phyloP scores from a whole-genome alignment of 2,329 filamentous ascomycete species.

The Cordyceps militaris region DNA sequence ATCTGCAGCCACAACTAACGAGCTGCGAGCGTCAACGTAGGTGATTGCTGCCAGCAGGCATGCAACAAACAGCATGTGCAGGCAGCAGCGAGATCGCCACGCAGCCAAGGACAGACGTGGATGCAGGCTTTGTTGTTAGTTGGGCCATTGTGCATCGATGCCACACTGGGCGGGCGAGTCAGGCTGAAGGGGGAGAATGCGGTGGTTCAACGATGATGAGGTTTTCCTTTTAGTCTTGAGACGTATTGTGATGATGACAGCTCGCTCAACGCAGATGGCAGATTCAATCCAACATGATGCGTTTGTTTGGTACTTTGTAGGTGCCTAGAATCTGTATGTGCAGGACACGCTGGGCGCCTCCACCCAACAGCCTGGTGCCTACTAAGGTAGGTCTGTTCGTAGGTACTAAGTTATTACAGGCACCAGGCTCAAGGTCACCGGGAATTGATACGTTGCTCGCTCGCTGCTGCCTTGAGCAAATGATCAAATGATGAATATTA shows the following conservation, averaged over 20 bases:
- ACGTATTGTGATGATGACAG: neutral
- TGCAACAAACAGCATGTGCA: conserved; percentile 4
- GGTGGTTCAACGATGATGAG: neutral
- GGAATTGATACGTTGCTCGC: too few species aligned
- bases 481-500: too few species aligned
- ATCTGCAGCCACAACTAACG: conserved; percentile 5
- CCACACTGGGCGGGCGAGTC: conserved; percentile 3
- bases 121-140: conserved; percentile 8
- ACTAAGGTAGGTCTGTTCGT: neutral
- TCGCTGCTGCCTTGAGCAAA: too few species aligned
- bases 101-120: neutral
- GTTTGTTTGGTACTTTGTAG: neutral
- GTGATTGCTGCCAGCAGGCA: neutral
- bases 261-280: too few species aligned
- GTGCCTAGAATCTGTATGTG: neutral
- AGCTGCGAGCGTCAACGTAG: conserved; percentile 5
- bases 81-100: conserved; percentile 7
- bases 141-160: conserved; percentile 9
- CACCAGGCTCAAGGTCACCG: too few species aligned
- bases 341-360: neutral
- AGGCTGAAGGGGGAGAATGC: conserved; percentile 1
- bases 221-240: neutral
- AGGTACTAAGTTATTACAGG: neutral
- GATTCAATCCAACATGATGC: neutral
- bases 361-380: neutral